Percentiles rank a stretch among this genome's conserved stretches.
These are phyloP conservation scores for Candida tropicalis DNA, from an alignment of 1,139 yeast genomes.

Conservation along the genomic window DNA sequence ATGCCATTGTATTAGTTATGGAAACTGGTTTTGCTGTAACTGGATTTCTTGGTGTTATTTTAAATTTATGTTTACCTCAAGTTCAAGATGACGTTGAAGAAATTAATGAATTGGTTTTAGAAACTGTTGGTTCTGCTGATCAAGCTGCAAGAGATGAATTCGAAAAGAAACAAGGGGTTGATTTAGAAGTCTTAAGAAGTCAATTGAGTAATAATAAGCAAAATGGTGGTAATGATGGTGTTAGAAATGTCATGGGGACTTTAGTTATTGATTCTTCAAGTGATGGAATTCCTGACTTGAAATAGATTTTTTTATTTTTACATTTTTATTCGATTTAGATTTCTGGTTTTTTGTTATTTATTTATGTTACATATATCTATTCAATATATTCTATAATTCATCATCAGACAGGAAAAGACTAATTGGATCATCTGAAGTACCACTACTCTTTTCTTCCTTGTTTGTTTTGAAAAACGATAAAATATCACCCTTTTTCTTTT, in stretches of 20 bases:
- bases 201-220: constrained; percentile 14
- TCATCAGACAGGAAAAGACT: constrained; percentile 17
- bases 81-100: constrained; percentile 64
- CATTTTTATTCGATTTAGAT: background rate
- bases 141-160: constrained; percentile 41
- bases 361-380: background rate
- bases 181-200: constrained; percentile 24
- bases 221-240: background rate
- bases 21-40: constrained; percentile 87
- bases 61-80: constrained; percentile 75
- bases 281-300: constrained; percentile 15
- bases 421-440: constrained; percentile 7
- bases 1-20: constrained; percentile 81
- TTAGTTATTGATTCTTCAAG: constrained; percentile 8
- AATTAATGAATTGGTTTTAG: constrained; percentile 48
- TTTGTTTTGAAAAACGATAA: constrained; percentile 15
- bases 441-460: constrained; percentile 4
- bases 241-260: background rate
- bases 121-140: constrained; percentile 50
- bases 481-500: constrained; percentile 13
- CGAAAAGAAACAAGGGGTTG: constrained; percentile 38
- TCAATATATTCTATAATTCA: constrained; percentile 8
- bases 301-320: background rate
- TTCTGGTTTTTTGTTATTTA: no score
- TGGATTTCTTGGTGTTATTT: constrained; percentile 73